Base-by-base conservation (phyloP, 495 filamentous ascomycete species). In the Lasiosphaeria hispida region DNA sequence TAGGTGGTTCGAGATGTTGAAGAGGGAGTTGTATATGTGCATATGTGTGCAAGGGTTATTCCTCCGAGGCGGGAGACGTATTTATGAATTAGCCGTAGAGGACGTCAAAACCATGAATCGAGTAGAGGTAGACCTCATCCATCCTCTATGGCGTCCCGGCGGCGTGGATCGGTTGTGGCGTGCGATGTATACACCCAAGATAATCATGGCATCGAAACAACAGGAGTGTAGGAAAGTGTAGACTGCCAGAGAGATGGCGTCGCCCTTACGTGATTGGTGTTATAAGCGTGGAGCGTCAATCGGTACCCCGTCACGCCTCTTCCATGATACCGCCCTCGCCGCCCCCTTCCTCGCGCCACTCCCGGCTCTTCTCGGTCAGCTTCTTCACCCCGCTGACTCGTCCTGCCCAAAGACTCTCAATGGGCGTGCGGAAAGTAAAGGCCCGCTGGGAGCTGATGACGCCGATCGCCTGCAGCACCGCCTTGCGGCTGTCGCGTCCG, bases 381-480 rank as follows among this genome's bases (percentile, higher is more conserved):
- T 82, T 75, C 71, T 87, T 90, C 37, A 96, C 81, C 33, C 92
- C 92, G 6, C 77, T 71, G 39, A 97, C 85, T 19, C 92, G 80
- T 14, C 83, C 83, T 0, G 92, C 90, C 91, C 90, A 96, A 43
- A 96, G 79, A 19, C 84, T 84, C 72, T 97, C 92, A 8, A 89
- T 84, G 0, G 89, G 82, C 2, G 91, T 93, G 47, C 94, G 86
- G 83, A 91, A 97, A 7, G 94, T 97, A 71, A 92, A 96, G 7
- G 87, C 95, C 15, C 94, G 83, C 71, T 99, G 94, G 7, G 88
- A 92, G 61, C 90, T 92, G 63, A 97, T 96, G 45, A 97, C 91
- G 37, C 94, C 94, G 60, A 99, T 97, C 23, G 90, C 90, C 68
- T 99, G 95, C 13, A 99, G 79, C 1, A 99, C 93, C 10, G 92